These are phyloP conservation scores for Hortiboletus flavorubellus DNA, from an alignment of 768 basidiomycete species.

Conservation along the genomic window DNA sequence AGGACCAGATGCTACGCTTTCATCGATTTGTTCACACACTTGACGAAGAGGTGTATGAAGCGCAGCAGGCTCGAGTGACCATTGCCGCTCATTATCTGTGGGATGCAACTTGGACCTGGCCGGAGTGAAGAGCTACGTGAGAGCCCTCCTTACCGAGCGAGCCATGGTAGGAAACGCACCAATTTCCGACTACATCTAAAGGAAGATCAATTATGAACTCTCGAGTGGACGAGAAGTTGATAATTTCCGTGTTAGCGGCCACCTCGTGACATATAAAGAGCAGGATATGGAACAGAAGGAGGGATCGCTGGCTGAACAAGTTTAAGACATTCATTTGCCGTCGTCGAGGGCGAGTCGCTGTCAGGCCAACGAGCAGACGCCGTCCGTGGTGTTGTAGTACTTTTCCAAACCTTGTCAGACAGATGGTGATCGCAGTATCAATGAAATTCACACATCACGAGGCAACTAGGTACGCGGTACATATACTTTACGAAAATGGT, in stretches of 20 bases:
- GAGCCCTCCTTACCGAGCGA: not conserved
- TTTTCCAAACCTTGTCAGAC: not conserved
- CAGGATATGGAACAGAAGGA: constrained; percentile 12
- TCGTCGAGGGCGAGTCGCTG: constrained; percentile 5
- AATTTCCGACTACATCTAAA: constrained; percentile 26
- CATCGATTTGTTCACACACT: constrained; percentile 34
- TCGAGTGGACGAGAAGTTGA: constrained; percentile 46
- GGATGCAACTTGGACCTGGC: constrained; percentile 41
- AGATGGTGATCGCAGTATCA: constrained; percentile 10
- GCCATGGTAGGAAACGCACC: constrained; percentile 23
- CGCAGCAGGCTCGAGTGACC: constrained; percentile 42
- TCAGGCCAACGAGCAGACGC: constrained; percentile 16
- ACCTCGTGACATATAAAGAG: constrained; percentile 26
- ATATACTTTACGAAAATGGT: constrained; percentile 4
- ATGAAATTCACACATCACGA: constrained; percentile 17
- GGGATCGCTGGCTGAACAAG: constrained; percentile 10
- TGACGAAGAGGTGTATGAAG: constrained; percentile 35
- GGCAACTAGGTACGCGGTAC: not conserved
- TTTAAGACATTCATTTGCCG: constrained; percentile 17
- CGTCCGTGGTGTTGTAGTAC: not conserved
- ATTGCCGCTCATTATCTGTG: constrained; percentile 32
- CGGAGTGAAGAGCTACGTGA: not conserved
- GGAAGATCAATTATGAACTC: constrained; percentile 15
- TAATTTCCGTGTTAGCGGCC: constrained; percentile 62
- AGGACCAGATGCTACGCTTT: not conserved